These are phyloP conservation scores for Naganishia cerealis DNA, from an alignment of 1,284 basidiomycete genomes.

Conservation along the genomic window DNA sequence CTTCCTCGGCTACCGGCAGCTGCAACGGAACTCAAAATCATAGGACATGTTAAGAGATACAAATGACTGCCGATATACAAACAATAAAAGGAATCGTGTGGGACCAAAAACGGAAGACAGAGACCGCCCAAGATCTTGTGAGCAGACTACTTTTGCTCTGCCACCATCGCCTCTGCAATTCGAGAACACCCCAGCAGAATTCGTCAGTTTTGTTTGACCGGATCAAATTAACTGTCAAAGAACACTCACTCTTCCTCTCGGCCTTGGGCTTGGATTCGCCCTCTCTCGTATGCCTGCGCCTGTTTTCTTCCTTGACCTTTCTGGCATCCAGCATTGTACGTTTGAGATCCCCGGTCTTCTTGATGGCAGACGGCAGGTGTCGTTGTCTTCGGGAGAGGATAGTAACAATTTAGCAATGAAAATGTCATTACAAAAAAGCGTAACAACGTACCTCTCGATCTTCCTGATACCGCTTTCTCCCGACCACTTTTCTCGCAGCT, in stretches of 20 bases:
- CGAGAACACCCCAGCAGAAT: not conserved
- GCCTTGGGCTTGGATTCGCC: slow-evolving; percentile 87
- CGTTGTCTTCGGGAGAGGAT: slow-evolving; percentile 61
- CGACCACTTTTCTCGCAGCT: slow-evolving; percentile 85
- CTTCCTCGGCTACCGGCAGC: too few species aligned
- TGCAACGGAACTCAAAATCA: not conserved
- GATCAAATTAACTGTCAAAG: not conserved
- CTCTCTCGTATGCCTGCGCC: slow-evolving; percentile 79
- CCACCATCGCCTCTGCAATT: slow-evolving; percentile 64
- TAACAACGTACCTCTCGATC: slow-evolving; percentile 63
- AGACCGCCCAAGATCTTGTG: not conserved
- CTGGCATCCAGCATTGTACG: slow-evolving; percentile 87
- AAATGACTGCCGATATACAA: not conserved
- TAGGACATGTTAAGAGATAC: not conserved
- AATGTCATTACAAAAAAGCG: not conserved
- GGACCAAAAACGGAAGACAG: not conserved
- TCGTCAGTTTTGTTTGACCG: slow-evolving; percentile 27
- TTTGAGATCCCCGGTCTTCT: slow-evolving; percentile 84
- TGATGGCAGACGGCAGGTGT: slow-evolving; percentile 84
- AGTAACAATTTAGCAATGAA: not conserved
- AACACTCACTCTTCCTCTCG: slow-evolving; percentile 70
- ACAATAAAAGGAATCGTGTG: not conserved
- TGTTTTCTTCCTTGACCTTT: slow-evolving; percentile 88
- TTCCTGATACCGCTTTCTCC: slow-evolving; percentile 76
- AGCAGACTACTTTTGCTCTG: slow-evolving; percentile 66